Base-by-base conservation (phyloP, 2,329 filamentous ascomycete species). In the Clarireedia homoeocarpa region DNA sequence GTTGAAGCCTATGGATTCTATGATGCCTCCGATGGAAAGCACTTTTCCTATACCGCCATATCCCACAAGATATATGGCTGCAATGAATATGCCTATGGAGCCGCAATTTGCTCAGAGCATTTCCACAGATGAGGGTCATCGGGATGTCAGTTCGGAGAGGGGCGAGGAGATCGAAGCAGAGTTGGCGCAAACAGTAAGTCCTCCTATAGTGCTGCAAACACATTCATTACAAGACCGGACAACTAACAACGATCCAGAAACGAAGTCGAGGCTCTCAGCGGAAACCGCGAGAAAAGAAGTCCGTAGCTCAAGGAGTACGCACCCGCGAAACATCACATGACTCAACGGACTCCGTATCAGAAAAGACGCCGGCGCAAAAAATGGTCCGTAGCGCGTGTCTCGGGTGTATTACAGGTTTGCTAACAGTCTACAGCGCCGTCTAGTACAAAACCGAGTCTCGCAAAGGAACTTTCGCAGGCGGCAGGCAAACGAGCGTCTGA, bases 301-400 rank as follows among this genome's bases (percentile, higher is more conserved):
- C 39, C 20, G 50, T 36, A 55, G 38, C 53, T 23, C 47, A 51
- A 36, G 47, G 53, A 3, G 38, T n/a, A 24, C 53, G 53, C 46
- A 55, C 53, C 15, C 46, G 54, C 27, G 54, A 56, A 50, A 51
- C 49, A 52, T 56, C 54, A 40, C 54, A 56, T 56, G 54, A 56
- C 40, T 56, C 54, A 23, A 45, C 24, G 23, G 54, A 56, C 15
- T 56, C 54, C 2, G 17, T 52, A 23, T 36, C 47, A 20, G 54
- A 52, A 24, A 56, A 52, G 17, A 56, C 54, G 7, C 54, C 54
- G 1, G 54, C 54, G 23, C 54, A 56, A 17, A 56, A 52, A 27
- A 56, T 56, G 54, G 54, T 56, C 23, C 27, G 54, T 14, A 38
- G 14, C n/a, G 7, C 6, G 39, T 20, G 10, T 15, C 6, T 9